A percentile compares a stretch with the other conserved stretches of the same genome.
Conservation (phyloP, 83 land plant species). For the Larix sibirica region DNA sequence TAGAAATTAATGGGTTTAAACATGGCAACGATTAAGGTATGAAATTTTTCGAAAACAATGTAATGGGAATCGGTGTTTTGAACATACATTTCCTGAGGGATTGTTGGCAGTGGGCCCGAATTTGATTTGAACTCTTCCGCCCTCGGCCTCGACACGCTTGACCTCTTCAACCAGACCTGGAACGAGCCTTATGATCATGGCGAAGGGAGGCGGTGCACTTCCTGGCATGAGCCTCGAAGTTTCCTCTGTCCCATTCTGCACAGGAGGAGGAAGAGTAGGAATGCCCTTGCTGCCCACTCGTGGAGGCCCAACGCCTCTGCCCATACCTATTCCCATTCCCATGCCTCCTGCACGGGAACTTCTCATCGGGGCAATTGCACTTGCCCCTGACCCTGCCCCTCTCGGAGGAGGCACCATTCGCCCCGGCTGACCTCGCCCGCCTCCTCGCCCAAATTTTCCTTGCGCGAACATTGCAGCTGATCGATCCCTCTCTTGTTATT, state of each 20-base stretch:
- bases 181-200: conserved; percentile 38
- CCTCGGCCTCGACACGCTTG: conserved; percentile 55
- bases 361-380: neutral
- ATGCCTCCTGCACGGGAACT: neutral
- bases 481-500: too few relatives aligned
- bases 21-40: too few relatives aligned
- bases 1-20: too few relatives aligned
- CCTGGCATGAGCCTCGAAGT: conserved; percentile 36
- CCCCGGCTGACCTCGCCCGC: neutral
- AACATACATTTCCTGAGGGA: conserved; percentile 26
- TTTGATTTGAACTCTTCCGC: conserved; percentile 42
- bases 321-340: neutral
- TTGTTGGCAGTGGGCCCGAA: conserved; percentile 42
- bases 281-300: conserved; percentile 14
- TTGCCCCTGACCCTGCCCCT: neutral
- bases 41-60: too few relatives aligned
- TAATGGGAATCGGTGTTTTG: neutral
- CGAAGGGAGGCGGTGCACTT: conserved; percentile 39
- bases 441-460: neutral
- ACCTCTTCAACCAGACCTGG: conserved; percentile 79
- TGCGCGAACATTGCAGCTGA: too few relatives aligned
- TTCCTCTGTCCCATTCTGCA: conserved; percentile 29
- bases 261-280: neutral
- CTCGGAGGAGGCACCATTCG: neutral
- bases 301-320: neutral